Base-by-base conservation (phyloP, 192 early-diverging fungal genomes). In the Diversispora eburnea region DNA sequence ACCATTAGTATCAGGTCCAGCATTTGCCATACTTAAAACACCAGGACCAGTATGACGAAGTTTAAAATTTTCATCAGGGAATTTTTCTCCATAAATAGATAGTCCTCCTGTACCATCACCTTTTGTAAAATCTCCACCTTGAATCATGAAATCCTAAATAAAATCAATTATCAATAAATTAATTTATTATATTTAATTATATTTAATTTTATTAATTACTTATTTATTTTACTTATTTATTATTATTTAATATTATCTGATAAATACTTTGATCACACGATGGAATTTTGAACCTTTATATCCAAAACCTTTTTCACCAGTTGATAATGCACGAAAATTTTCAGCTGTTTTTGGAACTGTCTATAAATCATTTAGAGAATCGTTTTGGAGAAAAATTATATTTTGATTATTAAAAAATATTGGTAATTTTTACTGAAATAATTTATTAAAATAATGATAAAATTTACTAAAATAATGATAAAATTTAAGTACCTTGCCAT, bases 261-360 rank as follows among this genome's bases (percentile, higher is more conserved):
- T 87, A 70, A 64, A n/a, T 76, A 77, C 76, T 74, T 86, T 86
- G 74, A 91, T 91, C 42, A 91, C 88, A 66, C 92, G 91, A 80
- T 93, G 92, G 73, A 82, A 82, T 46, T 66, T 71, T 4, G 81
- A 82, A 20, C 76, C 78, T 25, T 78, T 77, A 62, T 79, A 82
- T 33, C 81, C 76, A 46, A 75, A 78, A 8, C 76, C 78, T 13
- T 69, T 77, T 77, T 97, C 91, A 76, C 93, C 92, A 69, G 93
- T 98, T 83, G 93, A 91, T 66, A 98, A 88, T 45, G 88, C 90
- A 17, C 93, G 85, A 82, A 98, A 98, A 89, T 98, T 98, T 80
- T 96, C 90, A 62, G 88, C 90, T 12, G 91, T 92, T 76, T 84
- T 88, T 66, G 89, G 90, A 9, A 89, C 88, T 64, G 73, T 74